Base-by-base conservation (phyloP, 192 early-diverging fungal genomes). In the Gryganskiella cystojenkinii region DNA sequence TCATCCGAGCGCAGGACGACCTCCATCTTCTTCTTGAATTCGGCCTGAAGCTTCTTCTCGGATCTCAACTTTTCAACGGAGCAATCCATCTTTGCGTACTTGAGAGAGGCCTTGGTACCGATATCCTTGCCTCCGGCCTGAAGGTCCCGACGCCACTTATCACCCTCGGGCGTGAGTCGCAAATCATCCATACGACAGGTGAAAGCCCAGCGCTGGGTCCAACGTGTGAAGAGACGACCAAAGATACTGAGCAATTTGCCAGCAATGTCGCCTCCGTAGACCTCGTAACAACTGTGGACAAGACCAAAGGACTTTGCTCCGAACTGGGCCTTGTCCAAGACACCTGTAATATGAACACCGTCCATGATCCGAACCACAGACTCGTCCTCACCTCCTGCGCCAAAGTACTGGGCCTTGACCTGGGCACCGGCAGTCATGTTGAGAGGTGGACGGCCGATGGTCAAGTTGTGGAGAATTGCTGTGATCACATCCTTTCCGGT, bases 101-200 rank as follows among this genome's bases (percentile, higher is more conserved):
- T 89, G 24, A 88, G 71, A 8, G 90, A 85, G 17, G 90, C 92
- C 57, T 90, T 83, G 33, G 78, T 80, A 53, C 96, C 97, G 47
- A 88, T 83, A 35, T 65, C 68, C 52, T 66, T 65, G 64, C 87
- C 83, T 27, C 73, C 67, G 25, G 85, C 71, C 56, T 97, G 86
- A 22, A 96, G 81, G 25, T 90, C 87, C 24, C 87, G 86, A 61
- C 97, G 88, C 22, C 83, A 67, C 25, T 67, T 70, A 67, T 99
- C 91, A 43, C 96, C 97, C 70, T 91, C 85, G 15, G 68, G 67
- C 27, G 91, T 98, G 42, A 99, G 82, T 37, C 88, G 81, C 83
- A 99, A 88, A 90, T 99, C 97, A 73, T 98, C 96, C 95, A 99
- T 97, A 59, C 97, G 90, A 82, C 97, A 99, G 49, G 91, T 90